These are phyloP conservation scores for Aphanomyces euteiches DNA, from an alignment of 352 stramenopile genomes.

Conservation along the genomic window DNA sequence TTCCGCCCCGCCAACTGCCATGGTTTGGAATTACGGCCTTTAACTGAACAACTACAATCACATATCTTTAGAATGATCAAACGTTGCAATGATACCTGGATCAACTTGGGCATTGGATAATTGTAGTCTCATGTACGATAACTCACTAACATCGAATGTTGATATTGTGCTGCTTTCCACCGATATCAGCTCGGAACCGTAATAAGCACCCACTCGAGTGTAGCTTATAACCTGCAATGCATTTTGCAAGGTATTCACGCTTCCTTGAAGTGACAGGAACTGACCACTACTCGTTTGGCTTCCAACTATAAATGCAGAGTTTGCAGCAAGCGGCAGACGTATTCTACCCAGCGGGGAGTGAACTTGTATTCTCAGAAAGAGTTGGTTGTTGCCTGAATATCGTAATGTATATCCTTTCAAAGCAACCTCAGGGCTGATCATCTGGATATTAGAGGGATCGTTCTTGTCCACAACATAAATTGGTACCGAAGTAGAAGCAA, in stretches of 20 bases:
- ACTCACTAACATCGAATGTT: neutral
- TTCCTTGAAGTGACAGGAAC: conserved; percentile 42
- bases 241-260: conserved; percentile 35
- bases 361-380: conserved; percentile 47
- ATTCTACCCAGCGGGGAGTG: conserved; percentile 56
- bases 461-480: conserved; percentile 19
- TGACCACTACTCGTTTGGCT: conserved; percentile 33
- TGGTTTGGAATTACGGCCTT: conserved; percentile 22
- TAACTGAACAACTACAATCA: conserved; percentile 2
- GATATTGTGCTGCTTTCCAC: conserved; percentile 4
- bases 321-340: conserved; percentile 36
- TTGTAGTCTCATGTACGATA: conserved; percentile 4
- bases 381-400: neutral
- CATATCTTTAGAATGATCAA: neutral
- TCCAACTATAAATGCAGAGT: conserved; percentile 33
- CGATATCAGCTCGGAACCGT: conserved; percentile 58
- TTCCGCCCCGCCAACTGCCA: conserved; percentile 25
- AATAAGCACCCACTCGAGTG: conserved; percentile 45
- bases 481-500: neutral
- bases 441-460: conserved; percentile 11
- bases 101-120: neutral
- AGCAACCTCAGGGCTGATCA: neutral
- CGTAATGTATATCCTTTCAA: conserved; percentile 25
- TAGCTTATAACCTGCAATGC: conserved; percentile 51
- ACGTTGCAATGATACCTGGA: neutral